These are phyloP conservation scores for Blumeria hordei DNA, from an alignment of 2,329 filamentous ascomycete genomes.

Conservation along the genomic window DNA sequence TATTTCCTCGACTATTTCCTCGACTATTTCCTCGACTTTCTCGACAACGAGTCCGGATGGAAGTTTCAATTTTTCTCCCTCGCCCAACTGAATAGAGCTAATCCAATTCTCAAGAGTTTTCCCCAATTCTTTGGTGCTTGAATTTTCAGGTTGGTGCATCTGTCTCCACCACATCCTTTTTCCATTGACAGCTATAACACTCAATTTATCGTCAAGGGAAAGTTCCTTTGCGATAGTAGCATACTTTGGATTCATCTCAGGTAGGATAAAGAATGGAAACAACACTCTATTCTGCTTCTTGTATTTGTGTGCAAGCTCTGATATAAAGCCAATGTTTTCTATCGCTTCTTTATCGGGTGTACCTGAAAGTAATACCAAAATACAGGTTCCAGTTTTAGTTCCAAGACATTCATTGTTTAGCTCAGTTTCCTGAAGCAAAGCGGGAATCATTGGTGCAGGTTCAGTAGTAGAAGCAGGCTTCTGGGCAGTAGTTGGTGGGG, in stretches of 20 bases:
- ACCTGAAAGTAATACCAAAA: constrained; percentile 48
- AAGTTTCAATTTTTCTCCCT: constrained; percentile 55
- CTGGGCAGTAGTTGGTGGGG: constrained; percentile 22
- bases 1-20: constrained; percentile 8
- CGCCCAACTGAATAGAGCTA: constrained; percentile 73
- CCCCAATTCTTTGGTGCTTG: constrained; percentile 12
- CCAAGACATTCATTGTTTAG: constrained; percentile 50
- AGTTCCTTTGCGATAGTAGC: constrained; percentile 33
- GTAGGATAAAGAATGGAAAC: constrained; percentile 66
- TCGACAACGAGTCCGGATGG: constrained; percentile 32
- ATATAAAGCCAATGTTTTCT: constrained; percentile 38
- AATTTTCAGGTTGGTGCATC: constrained; percentile 20
- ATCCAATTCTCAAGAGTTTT: constrained; percentile 59
- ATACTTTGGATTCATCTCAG: constrained; percentile 33
- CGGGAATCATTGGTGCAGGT: constrained; percentile 35
- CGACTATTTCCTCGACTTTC: constrained; percentile 17
- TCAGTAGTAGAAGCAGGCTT: constrained; percentile 24
- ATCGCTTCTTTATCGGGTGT: constrained; percentile 18
- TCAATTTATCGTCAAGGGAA: constrained; percentile 32
- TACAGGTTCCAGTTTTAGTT: constrained; percentile 55
- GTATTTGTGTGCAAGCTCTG: constrained; percentile 56
- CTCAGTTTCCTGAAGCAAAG: constrained; percentile 36
- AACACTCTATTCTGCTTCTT: constrained; percentile 37
- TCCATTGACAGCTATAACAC: constrained; percentile 63
- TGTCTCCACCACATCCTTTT: constrained; percentile 70